phyloP scores from a whole-genome alignment of 208 protist species.

The Phytomonas sp. region DNA sequence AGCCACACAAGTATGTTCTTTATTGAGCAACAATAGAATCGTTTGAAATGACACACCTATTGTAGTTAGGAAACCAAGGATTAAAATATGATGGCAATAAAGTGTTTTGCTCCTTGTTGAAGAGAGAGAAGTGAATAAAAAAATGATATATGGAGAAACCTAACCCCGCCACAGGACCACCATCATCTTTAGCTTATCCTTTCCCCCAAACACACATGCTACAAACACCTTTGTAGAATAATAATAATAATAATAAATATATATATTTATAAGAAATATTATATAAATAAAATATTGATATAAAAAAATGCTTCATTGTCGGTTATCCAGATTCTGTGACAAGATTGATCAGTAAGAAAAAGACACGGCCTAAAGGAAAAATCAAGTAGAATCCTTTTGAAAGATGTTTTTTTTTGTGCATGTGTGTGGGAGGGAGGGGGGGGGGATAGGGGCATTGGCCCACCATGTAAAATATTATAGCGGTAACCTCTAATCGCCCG shows the following conservation, averaged over 20 bases:
- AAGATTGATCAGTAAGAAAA: constrained; percentile 14
- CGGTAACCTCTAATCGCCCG: background rate
- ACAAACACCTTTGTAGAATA: background rate
- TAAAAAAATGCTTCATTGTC: constrained; percentile 15
- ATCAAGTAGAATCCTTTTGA: background rate
- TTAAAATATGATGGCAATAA: background rate
- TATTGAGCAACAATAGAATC: background rate
- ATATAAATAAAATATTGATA: constrained; percentile 9
- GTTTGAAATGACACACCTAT: background rate
- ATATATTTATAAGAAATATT: constrained; percentile 9
- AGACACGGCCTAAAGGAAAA: constrained; percentile 7
- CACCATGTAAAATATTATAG: background rate
- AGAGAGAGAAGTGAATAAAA: background rate
- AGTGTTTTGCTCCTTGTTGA: background rate
- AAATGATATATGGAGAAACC: background rate
- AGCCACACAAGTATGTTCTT: background rate
- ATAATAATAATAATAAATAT: background rate
- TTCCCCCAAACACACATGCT: constrained; percentile 12
- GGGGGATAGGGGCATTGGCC: background rate
- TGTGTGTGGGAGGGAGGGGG: too few relatives aligned
- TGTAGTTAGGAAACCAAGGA: background rate
- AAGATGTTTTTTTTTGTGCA: background rate
- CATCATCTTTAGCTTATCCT: background rate
- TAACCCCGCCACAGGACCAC: background rate
- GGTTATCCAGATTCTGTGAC: background rate